Evolutionary conservation across 2,329 filamentous ascomycete species (phyloP).

Genomic region (Neophaeococcomyces aloes): DNA sequence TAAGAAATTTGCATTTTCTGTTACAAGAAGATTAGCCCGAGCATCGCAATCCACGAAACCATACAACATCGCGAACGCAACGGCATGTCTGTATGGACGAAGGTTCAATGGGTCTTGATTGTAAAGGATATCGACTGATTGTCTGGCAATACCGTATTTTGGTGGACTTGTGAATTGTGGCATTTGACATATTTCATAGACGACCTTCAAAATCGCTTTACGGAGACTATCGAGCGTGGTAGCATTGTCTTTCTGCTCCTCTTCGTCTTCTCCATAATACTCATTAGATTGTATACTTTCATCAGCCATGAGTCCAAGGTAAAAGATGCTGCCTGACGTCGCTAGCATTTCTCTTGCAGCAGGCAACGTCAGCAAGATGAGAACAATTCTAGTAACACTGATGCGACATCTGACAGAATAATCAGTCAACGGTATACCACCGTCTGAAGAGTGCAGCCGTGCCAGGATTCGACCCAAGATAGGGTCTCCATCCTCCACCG

Average conservation of each 20-base stretch:
- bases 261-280: constrained; percentile 11
- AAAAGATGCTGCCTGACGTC: constrained; percentile 7
- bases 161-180: constrained; percentile 10
- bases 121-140: background rate
- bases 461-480: background rate
- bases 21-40: constrained; percentile 8
- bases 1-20: constrained; percentile 1
- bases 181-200: constrained; percentile 15
- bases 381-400: constrained; percentile 9
- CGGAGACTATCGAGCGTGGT: constrained; percentile 7
- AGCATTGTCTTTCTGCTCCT: constrained; percentile 2
- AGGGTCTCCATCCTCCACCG: constrained; percentile 4
- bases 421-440: constrained; percentile 1
- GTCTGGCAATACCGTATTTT: constrained; percentile 2
- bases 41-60: constrained; percentile 13
- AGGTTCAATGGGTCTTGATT: background rate
- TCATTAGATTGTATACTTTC: constrained; percentile 6
- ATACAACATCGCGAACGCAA: constrained; percentile 9
- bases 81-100: background rate
- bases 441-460: constrained; percentile 3
- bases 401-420: constrained; percentile 5
- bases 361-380: constrained; percentile 10
- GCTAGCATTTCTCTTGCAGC: constrained; percentile 6
- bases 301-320: constrained; percentile 11
- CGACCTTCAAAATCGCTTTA: constrained; percentile 15